phyloP scores from a whole-genome alignment of 1,139 yeast species.

The Nadsonia starkeyi-henricii region DNA sequence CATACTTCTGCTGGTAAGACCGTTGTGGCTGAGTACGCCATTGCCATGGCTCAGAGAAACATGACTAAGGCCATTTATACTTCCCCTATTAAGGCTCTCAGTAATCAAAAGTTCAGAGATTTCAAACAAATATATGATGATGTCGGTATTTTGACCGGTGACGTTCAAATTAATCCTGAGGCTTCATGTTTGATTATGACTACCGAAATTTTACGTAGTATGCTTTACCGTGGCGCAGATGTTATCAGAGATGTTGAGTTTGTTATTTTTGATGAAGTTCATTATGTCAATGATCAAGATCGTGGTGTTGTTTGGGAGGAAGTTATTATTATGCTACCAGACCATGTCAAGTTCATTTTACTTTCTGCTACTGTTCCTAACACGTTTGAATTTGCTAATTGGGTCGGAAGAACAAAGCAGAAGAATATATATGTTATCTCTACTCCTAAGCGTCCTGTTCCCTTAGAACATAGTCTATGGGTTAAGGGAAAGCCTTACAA shows the following conservation, averaged over 20 bases:
- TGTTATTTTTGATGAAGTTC: constrained; percentile 95
- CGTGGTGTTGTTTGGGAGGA: constrained; percentile 99
- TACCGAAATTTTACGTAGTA: constrained; percentile 85
- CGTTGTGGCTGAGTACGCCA: constrained; percentile 87
- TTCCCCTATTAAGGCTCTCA: constrained; percentile 83
- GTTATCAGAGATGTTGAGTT: constrained; percentile 92
- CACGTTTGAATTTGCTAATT: constrained; percentile 92
- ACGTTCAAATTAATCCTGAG: constrained; percentile 93
- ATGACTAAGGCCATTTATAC: constrained; percentile 90
- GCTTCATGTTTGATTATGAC: constrained; percentile 97
- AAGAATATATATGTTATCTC: constrained; percentile 92
- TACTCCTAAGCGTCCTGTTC: constrained; percentile 92
- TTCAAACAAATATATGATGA: constrained; percentile 76
- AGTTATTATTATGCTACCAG: constrained; percentile 91
- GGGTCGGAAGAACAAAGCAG: constrained; percentile 96
- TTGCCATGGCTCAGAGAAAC: constrained; percentile 80
- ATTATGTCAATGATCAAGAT: constrained; percentile 90
- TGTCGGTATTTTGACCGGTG: constrained; percentile 94
- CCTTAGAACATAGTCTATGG: constrained; percentile 76
- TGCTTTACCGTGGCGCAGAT: constrained; percentile 95
- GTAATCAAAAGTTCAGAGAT: constrained; percentile 90
- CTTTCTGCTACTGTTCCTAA: constrained; percentile 95
- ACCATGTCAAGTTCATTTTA: constrained; percentile 78
- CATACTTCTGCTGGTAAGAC: constrained; percentile 94
- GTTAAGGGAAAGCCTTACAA: constrained; percentile 56